Evolutionary conservation across 129 eudicot genomes (phyloP), one percentile per base, ranked within the genome.

Genomic region (Helianthus annuus): DNA sequence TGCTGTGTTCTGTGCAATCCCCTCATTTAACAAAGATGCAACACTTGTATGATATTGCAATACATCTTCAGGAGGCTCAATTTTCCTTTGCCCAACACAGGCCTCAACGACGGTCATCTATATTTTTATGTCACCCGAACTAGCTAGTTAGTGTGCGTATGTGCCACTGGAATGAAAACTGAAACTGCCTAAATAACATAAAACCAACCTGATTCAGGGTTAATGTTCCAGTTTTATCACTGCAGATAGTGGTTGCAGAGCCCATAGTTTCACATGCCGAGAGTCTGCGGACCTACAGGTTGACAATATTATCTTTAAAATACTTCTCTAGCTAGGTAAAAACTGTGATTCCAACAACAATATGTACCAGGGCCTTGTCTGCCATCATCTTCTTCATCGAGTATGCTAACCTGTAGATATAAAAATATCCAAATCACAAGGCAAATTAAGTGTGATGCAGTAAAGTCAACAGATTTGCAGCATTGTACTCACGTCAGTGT

Each of bases 221-320:
- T 76, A 95, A 80, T 19, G 99, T 95, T 79, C 97, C 99, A 59
- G 99, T 95, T 86, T 95, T 95, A 66, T 95, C 99, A 76, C 99
- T 95, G 81, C 99, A 95, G 70, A 95, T 95, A 19, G 99, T 95
- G 70, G 97, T 91, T 9, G 99, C 99, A 81, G 99, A 95, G 22
- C 99, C 99, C 99, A 95, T 95, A 13, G 99, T 91, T 75, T 95
- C 99, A 83, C 99, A 95, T 49, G 99, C 99, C 48, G 99, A 95
- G 74, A 95, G 88, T 76, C 99, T 85, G 71, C 99, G 82, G 61
- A 95, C 99, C 99, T 95, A 81, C 75, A 10, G 14, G 45, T 38
- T 51, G 24, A 29, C 65, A 22, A 57, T 57, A 24, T 24, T 27
- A 48, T 6, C 36, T 24, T 59, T 64, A 75, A 71, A 62, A 22